phyloP scores from a whole-genome alignment of 2,329 filamentous ascomycete genomes.

The Falciphora oryzae region DNA sequence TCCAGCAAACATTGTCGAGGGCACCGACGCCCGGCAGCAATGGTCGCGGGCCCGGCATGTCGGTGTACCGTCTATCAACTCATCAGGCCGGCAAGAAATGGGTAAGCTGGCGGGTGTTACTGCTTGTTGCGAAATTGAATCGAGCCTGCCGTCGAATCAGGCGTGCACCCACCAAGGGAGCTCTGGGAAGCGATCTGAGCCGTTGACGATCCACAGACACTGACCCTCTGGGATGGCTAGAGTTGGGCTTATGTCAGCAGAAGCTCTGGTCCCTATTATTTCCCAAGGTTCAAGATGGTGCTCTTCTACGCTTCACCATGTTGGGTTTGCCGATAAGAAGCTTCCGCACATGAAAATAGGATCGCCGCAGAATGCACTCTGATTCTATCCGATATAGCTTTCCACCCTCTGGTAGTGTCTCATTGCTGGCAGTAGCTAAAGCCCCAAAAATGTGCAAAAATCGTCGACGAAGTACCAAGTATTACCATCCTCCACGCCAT shows the following conservation, averaged over 20 bases:
- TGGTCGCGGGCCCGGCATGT: constrained; percentile 7
- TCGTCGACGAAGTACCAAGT: neutral
- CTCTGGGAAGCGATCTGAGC: neutral
- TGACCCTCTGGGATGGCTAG: neutral
- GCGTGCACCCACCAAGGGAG: neutral
- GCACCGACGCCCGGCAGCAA: constrained; percentile 7
- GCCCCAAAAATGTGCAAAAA: neutral
- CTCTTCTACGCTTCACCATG: too few species aligned
- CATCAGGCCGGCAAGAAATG: neutral
- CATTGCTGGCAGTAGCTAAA: neutral
- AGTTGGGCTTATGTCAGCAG: neutral
- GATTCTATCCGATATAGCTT: too few species aligned
- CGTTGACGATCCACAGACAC: neutral
- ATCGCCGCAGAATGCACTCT: too few species aligned
- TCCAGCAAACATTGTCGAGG: constrained; percentile 8
- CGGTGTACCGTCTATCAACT: neutral
- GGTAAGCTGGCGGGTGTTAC: neutral
- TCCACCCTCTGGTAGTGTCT: too few species aligned
- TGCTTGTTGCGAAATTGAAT: neutral
- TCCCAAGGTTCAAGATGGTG: too few species aligned
- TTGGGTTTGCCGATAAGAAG: too few species aligned
- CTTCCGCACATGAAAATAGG: too few species aligned
- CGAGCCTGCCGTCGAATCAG: too few species aligned
- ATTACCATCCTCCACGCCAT: neutral
- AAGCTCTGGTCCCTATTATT: too few species aligned